These are phyloP conservation scores for Metarhizium rileyi DNA, from an alignment of 2,329 filamentous ascomycete species.

Conservation along the genomic window DNA sequence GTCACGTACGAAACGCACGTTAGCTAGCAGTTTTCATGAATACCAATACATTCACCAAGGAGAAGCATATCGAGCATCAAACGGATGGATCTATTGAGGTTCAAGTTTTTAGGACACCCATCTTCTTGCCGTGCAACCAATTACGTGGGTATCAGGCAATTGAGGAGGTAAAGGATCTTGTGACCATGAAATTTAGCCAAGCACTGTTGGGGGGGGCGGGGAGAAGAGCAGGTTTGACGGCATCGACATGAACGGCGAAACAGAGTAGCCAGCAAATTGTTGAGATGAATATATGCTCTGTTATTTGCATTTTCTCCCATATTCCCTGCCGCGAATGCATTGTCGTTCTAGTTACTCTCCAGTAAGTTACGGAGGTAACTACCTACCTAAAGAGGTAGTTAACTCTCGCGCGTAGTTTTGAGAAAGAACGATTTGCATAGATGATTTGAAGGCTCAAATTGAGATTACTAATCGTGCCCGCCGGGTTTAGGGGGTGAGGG, in stretches of 20 bases:
- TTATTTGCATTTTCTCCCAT: too few species aligned
- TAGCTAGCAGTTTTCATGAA: not conserved
- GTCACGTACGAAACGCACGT: not conserved
- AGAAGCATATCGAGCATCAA: not conserved
- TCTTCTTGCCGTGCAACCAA: not conserved
- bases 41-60: not conserved
- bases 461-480: too few species aligned
- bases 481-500: too few species aligned
- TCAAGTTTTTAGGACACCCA: not conserved
- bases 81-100: not conserved
- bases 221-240: not conserved
- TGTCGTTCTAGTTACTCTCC: too few species aligned
- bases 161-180: not conserved
- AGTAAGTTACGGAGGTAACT: too few species aligned
- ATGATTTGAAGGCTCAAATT: too few species aligned
- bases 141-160: not conserved
- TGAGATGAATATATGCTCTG: too few species aligned
- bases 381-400: too few species aligned
- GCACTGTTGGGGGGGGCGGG: not conserved
- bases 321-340: too few species aligned
- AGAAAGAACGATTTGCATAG: too few species aligned
- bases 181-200: not conserved
- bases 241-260: not conserved
- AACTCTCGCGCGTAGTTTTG: too few species aligned
- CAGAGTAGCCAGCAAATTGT: too few species aligned